Conservation (phyloP, 768 basidiomycete species). For the Imleria badia region DNA sequence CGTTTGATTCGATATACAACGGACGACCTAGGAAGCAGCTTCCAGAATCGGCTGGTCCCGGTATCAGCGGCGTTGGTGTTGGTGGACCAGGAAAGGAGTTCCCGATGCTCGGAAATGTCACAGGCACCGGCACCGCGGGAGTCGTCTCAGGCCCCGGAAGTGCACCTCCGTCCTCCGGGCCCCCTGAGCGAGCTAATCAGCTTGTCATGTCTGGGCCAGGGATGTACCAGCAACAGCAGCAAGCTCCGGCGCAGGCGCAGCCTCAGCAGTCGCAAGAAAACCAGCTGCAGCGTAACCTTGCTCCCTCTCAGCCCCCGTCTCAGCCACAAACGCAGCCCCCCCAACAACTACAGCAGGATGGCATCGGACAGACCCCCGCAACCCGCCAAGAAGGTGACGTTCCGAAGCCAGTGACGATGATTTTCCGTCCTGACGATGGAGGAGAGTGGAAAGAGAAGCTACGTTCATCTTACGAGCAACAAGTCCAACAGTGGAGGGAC, state of each 20-base stretch:
- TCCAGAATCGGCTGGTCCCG: slow-evolving; percentile 52
- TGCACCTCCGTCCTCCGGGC: slow-evolving; percentile 45
- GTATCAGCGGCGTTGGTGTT: slow-evolving; percentile 45
- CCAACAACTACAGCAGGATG: slow-evolving; percentile 22
- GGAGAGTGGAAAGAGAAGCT: slow-evolving; percentile 86
- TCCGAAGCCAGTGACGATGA: slow-evolving; percentile 53
- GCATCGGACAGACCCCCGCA: slow-evolving; percentile 9
- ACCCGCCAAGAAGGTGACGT: slow-evolving; percentile 18
- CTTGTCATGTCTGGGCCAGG: slow-evolving; percentile 33
- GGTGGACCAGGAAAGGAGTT: slow-evolving; percentile 56
- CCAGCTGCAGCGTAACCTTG: slow-evolving; percentile 24
- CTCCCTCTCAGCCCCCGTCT: slow-evolving; percentile 36
- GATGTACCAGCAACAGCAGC: slow-evolving; percentile 42
- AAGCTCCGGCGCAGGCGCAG: slow-evolving; percentile 26
- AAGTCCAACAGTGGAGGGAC: slow-evolving; percentile 42
- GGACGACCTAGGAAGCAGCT: slow-evolving; percentile 80
- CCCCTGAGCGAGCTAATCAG: slow-evolving; percentile 53
- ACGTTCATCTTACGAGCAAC: slow-evolving; percentile 58
- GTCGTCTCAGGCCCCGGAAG: slow-evolving; percentile 52
- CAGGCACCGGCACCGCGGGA: slow-evolving; percentile 33
- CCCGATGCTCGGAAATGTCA: slow-evolving; percentile 52
- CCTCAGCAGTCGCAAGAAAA: slow-evolving; percentile 29
- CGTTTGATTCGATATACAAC: slow-evolving; percentile 76
- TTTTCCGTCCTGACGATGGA: slow-evolving; percentile 84
- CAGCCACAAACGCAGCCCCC: slow-evolving; percentile 17